A percentile compares a stretch with the other conserved stretches of the same genome.
phyloP scores from a whole-genome alignment of 768 basidiomycete genomes.

The Leccinum fibrillosum region DNA sequence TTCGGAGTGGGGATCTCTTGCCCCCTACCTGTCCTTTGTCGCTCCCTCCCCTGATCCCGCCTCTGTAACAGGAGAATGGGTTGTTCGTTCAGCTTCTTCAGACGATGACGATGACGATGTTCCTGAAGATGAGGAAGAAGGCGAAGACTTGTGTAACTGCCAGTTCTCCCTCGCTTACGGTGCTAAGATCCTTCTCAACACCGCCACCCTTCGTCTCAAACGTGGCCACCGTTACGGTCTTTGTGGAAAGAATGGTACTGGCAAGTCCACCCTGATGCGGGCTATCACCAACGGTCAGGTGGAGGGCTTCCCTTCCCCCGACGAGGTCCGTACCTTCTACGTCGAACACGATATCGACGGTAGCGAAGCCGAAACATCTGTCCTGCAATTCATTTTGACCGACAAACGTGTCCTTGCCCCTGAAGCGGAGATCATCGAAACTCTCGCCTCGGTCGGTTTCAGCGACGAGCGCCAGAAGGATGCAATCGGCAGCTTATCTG shows the following conservation, averaged over 20 bases:
- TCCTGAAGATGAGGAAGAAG: slow-evolving; percentile 91
- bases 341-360: slow-evolving; percentile 99
- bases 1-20: slow-evolving; percentile 80
- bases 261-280: slow-evolving; percentile 93
- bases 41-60: slow-evolving; percentile 61
- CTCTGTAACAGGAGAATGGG: slow-evolving; percentile 77
- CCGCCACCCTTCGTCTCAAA: slow-evolving; percentile 94
- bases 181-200: slow-evolving; percentile 98
- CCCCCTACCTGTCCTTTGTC: slow-evolving; percentile 71
- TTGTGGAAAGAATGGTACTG: slow-evolving; percentile 98
- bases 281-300: slow-evolving; percentile 95
- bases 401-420: slow-evolving; percentile 79
- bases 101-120: slow-evolving; percentile 65
- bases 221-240: slow-evolving; percentile 99
- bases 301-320: slow-evolving; percentile 96
- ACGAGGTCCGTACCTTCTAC: slow-evolving; percentile 98
- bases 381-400: slow-evolving; percentile 80
- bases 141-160: slow-evolving; percentile 98
- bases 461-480: slow-evolving; percentile 79
- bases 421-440: slow-evolving; percentile 71
- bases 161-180: slow-evolving; percentile 98
- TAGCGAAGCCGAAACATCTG: slow-evolving; percentile 86
- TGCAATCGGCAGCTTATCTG: slow-evolving; percentile 86
- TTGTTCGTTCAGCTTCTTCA: slow-evolving; percentile 83
- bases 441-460: slow-evolving; percentile 91